phyloP scores from a whole-genome alignment of 768 basidiomycete species.

The Tylopilus sp. region DNA sequence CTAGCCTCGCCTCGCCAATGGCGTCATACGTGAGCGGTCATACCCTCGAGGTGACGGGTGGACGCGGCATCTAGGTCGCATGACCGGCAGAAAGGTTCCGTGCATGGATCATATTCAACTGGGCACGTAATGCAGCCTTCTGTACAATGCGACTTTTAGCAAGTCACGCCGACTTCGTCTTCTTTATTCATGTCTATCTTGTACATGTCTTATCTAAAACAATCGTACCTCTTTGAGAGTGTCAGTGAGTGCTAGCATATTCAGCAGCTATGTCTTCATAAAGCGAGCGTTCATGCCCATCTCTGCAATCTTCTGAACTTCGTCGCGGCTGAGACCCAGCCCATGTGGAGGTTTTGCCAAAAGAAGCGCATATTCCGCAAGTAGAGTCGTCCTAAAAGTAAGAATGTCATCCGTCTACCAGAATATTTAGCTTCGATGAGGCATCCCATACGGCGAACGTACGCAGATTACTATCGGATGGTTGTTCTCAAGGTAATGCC shows the following conservation, averaged over 20 bases:
- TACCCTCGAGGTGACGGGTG: conserved; percentile 82
- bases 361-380: conserved; percentile 78
- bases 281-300: conserved; percentile 53
- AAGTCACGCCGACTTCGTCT: no score
- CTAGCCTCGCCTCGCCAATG: conserved; percentile 71
- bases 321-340: conserved; percentile 57
- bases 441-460: conserved; percentile 7
- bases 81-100: neutral
- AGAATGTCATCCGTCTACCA: conserved; percentile 80
- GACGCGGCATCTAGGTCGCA: conserved; percentile 57
- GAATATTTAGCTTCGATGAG: neutral
- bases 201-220: neutral
- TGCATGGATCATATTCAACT: neutral
- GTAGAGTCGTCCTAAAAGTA: conserved; percentile 69
- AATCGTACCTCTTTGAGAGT: neutral
- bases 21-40: conserved; percentile 81
- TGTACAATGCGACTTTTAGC: neutral
- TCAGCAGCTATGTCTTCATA: neutral
- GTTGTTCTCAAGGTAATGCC: conserved; percentile 54
- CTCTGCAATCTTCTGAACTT: conserved; percentile 53
- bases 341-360: conserved; percentile 70
- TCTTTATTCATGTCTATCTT: neutral
- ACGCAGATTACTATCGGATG: conserved; percentile 81
- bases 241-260: neutral
- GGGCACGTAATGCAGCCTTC: no score